Evolutionary conservation across 257 asterid genomes (phyloP).

Genomic region (Solanum pimpinellifolium): DNA sequence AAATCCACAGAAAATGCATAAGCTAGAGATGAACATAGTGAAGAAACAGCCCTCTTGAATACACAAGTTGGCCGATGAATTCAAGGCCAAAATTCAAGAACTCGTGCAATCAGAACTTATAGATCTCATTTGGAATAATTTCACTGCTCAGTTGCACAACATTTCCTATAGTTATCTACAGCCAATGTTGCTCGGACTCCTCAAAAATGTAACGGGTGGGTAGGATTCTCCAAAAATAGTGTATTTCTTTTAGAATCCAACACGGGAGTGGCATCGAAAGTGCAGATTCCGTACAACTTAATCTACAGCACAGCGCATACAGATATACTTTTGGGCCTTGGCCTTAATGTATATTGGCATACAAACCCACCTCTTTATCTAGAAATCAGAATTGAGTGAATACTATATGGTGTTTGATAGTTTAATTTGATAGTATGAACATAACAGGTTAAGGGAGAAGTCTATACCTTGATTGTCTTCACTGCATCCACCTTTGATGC

Average conservation of each 20-base stretch:
- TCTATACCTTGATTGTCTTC: slow-evolving; percentile 49
- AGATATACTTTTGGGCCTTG: background rate
- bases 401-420: background rate
- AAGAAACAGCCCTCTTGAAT: background rate
- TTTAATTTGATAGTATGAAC: background rate
- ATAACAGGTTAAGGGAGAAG: background rate
- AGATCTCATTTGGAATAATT: background rate
- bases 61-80: background rate
- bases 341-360: background rate
- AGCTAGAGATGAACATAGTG: background rate
- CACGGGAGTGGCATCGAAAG: background rate
- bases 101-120: background rate
- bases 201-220: background rate
- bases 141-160: background rate
- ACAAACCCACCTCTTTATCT: background rate
- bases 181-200: background rate
- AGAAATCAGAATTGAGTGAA: background rate
- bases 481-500: slow-evolving; percentile 68
- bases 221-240: background rate
- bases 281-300: background rate
- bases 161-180: background rate
- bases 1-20: background rate
- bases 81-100: background rate
- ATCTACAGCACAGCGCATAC: background rate
- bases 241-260: background rate